Percentiles rank a stretch among this genome's conserved stretches.
These are phyloP conservation scores for Amaranthus cruentus DNA, from an alignment of 148 eudicot species.

Conservation along the genomic window DNA sequence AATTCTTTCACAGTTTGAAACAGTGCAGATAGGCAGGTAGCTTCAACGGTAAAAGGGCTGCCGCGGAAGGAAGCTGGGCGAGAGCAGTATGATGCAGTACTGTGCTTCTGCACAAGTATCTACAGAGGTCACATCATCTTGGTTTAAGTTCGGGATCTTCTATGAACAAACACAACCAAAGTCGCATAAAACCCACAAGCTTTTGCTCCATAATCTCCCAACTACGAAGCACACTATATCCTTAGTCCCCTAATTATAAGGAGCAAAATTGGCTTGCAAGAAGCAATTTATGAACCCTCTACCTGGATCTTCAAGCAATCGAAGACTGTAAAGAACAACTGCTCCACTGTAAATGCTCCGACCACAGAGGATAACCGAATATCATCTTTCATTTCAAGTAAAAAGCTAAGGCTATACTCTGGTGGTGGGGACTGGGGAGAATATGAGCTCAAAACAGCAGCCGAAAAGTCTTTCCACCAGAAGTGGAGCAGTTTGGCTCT, in stretches of 20 bases:
- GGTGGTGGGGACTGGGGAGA: neutral
- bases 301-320: neutral
- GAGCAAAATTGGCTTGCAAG: neutral
- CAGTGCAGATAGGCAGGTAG: too few relatives aligned
- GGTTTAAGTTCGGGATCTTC: constrained; percentile 1
- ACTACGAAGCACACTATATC: neutral
- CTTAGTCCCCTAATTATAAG: neutral
- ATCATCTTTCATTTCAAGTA: neutral
- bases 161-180: neutral
- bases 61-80: too few relatives aligned
- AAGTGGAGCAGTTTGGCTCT: neutral
- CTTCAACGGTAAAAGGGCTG: too few relatives aligned
- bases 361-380: neutral
- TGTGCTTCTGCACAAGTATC: too few relatives aligned
- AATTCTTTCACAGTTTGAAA: too few relatives aligned
- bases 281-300: constrained; percentile 8
- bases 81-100: too few relatives aligned
- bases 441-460: neutral
- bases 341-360: neutral
- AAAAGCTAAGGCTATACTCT: neutral
- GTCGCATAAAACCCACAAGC: neutral
- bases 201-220: neutral
- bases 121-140: neutral
- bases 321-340: neutral
- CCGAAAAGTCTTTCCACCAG: neutral